phyloP scores from a whole-genome alignment of 352 stramenopile species.

The Pythium phragmiticola region DNA sequence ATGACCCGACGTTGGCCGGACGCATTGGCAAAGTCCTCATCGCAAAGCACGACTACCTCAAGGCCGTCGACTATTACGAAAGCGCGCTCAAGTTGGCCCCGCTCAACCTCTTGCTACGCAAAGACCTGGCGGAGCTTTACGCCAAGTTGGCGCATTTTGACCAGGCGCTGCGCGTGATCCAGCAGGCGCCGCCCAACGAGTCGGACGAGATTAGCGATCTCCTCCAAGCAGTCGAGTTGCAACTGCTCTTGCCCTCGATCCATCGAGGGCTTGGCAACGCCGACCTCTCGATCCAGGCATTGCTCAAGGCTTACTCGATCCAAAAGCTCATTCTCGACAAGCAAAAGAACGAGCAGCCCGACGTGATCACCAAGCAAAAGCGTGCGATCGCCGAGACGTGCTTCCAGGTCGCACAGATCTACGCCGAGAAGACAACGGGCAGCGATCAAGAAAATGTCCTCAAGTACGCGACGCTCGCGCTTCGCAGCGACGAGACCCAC shows the following conservation, averaged over 20 bases:
- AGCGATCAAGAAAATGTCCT: constrained; percentile 61
- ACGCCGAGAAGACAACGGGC: constrained; percentile 32
- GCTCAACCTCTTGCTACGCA: constrained; percentile 75
- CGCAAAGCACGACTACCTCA: constrained; percentile 92
- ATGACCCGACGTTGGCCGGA: constrained; percentile 73
- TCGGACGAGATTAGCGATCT: constrained; percentile 70
- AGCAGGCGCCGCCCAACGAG: constrained; percentile 63
- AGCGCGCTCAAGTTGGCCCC: constrained; percentile 81
- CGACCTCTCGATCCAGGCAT: constrained; percentile 69
- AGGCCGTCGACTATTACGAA: constrained; percentile 94
- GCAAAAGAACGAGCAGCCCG: constrained; percentile 76
- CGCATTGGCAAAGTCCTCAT: constrained; percentile 91
- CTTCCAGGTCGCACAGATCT: constrained; percentile 77
- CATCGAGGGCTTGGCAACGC: constrained; percentile 67
- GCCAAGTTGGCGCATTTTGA: constrained; percentile 86
- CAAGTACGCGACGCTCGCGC: constrained; percentile 76
- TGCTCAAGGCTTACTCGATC: constrained; percentile 80
- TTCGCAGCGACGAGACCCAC: constrained; percentile 78
- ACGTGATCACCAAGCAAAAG: constrained; percentile 76
- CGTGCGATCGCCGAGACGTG: constrained; percentile 80
- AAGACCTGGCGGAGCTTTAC: constrained; percentile 90
- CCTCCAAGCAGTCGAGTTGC: constrained; percentile 67
- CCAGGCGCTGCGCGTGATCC: constrained; percentile 75
- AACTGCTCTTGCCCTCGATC: constrained; percentile 78
- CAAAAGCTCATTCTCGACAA: constrained; percentile 87